Conservation (phyloP, 352 stramenopile species). For the Bremia lactucae region DNA sequence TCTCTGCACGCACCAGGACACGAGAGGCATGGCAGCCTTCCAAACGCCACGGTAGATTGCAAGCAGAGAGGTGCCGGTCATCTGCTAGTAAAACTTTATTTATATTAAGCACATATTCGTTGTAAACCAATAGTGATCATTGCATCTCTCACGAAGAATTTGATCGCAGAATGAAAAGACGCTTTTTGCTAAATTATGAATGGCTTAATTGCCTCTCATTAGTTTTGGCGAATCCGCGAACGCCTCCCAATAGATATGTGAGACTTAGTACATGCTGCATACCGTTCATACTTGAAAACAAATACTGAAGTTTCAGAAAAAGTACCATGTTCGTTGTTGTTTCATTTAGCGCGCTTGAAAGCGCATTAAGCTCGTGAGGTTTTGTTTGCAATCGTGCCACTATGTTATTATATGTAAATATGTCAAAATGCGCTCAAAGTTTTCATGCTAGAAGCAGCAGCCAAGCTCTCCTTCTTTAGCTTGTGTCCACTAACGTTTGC, state of each 20-base stretch:
- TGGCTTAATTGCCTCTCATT: no score
- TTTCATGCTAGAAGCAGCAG: neutral
- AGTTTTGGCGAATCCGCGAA: no score
- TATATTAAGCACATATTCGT: neutral
- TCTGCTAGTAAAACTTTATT: neutral
- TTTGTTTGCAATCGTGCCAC: constrained; percentile 95
- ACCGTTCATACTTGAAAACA: constrained; percentile 85
- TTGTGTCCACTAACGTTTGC: constrained; percentile 2
- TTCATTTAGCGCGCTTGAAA: constrained; percentile 98
- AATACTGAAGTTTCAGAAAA: constrained; percentile 98
- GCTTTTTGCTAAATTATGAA: no score
- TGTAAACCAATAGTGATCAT: no score
- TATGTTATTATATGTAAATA: constrained; percentile 97
- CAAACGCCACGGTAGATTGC: constrained; percentile 43
- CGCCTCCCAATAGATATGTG: no score
- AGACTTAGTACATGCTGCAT: no score
- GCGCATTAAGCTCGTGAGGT: constrained; percentile 96
- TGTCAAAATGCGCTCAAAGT: constrained; percentile 89
- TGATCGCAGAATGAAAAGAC: no score
- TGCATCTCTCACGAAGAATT: no score
- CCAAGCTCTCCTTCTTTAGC: constrained; percentile 21
- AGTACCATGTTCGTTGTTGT: constrained; percentile 99
- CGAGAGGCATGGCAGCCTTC: constrained; percentile 35
- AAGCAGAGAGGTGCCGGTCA: constrained; percentile 7
- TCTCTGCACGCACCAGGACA: constrained; percentile 38